Evolutionary conservation across 768 basidiomycete genomes (phyloP), one percentile per base, ranked within the genome.

Genomic region (Agrocybe praecox): DNA sequence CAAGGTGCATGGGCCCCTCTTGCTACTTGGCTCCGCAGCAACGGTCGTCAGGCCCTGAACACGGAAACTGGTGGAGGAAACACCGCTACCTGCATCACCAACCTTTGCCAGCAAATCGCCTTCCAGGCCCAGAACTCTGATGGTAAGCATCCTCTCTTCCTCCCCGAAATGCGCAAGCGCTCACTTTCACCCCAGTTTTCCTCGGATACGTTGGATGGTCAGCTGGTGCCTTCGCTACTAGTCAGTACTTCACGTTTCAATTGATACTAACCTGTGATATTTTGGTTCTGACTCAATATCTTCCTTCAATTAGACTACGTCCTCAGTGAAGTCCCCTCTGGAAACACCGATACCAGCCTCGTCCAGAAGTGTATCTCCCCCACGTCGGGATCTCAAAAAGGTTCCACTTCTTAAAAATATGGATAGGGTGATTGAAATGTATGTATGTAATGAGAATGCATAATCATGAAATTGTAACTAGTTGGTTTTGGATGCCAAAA

Each of bases 1-100:
- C 74, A 73, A 21, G 65, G 68, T 10, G 69, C 78, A 4, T 81
- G 82, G 78, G 64, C 60, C 2, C 76, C 79, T 6, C 74, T 85
- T n/a, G 69, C 77, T 1, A 62, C 67, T 17, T 86, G 79, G 78
- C 74, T 86, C 3, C 75, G 80, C 33, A 65, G 66, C 47, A 77
- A 84, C 46, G 73, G 73, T 2, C 74, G 85, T 17, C 80, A 82
- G 61, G 85, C 84, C 1, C 70, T 87, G 62, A 79, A 85, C 65
- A 81, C 83, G 10, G 85, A 87, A 64, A 85, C 83, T 1, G 85
- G 85, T 36, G 85, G 83, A 17, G 84, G 84, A 12, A 76, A 85
- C 60, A 72, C 74, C 17, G 73, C 74, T 9, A 76, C 75, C 9
- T 86, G 84, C 61, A 68, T 75, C 5, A 65, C 68, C 17, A 78